Conservation (phyloP, 2,329 filamentous ascomycete species). For the Aspergillus bombycis region DNA sequence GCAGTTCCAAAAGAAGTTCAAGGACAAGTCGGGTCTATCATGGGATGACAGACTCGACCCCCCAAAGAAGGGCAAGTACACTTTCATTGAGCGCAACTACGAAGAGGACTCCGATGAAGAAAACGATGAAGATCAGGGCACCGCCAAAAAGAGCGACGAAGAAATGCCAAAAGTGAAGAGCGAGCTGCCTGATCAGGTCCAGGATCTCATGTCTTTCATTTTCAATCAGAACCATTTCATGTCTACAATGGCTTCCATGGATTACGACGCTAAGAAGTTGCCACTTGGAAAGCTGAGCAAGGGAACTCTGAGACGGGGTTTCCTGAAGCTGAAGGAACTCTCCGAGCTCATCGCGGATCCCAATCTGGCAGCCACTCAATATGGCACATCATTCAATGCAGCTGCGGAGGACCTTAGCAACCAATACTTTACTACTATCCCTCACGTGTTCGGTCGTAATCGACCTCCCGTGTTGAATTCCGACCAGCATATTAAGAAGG, state of each 20-base stretch:
- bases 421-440: constrained; percentile 78
- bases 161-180: constrained; percentile 53
- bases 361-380: constrained; percentile 49
- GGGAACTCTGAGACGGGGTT: constrained; percentile 73
- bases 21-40: constrained; percentile 56
- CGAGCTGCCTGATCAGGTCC: constrained; percentile 62
- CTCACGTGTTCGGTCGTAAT: constrained; percentile 76
- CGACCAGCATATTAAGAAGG: constrained; percentile 65
- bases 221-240: constrained; percentile 78
- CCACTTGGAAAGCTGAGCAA: constrained; percentile 85
- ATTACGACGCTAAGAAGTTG: constrained; percentile 65
- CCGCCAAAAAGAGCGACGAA: constrained; percentile 37
- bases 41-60: constrained; percentile 52
- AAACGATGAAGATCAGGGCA: constrained; percentile 44
- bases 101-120: constrained; percentile 62
- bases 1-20: constrained; percentile 60
- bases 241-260: constrained; percentile 50
- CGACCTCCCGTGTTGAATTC: constrained; percentile 69
- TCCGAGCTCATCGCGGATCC: constrained; percentile 65
- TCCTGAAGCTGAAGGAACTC: constrained; percentile 75
- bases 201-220: constrained; percentile 76
- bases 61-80: constrained; percentile 67
- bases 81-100: constrained; percentile 79
- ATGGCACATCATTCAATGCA: constrained; percentile 39
- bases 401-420: constrained; percentile 71